Base-by-base conservation (phyloP, 1,139 yeast species). In the Suhomyces maxii region DNA sequence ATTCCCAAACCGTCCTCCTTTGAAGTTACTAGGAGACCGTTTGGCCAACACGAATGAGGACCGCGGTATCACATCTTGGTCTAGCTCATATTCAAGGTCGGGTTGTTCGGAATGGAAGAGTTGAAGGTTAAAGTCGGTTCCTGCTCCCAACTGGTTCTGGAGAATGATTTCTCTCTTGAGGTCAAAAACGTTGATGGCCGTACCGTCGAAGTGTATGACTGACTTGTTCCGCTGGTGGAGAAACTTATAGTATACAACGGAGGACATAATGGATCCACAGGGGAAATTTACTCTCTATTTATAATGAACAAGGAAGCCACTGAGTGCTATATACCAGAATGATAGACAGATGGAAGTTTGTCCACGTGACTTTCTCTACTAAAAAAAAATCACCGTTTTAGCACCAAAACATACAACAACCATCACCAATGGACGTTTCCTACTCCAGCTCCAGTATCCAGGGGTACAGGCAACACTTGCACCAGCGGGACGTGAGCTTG, bases 171-270 rank as follows among this genome's bases (percentile, higher is more conserved):
- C 98, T 53, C 93, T 82, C 67, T 95, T 95, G 52, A 93, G 73
- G 63, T 93, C 99, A 69, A 91, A 93, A 10, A 91, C 96, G 9
- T 96, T 88, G 45, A 95, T 83, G 32, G 98, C 97, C 0, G 98
- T 91, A 28, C 99, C 99, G 65, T 95, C 99, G 63, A 93, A 95
- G 44, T 86, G 80, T 39, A 93, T 82, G 39, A 95, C 81, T 1
- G 89, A 82, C 40, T 88, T 84, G 44, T 81, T 84, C 64, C 84
- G 86, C 64, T 91, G 97, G 37, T 96, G 95, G 53, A 83, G 73
- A 67, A 93, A 93, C 64, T 83, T 80, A 64, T 93, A 93, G 64
- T 89, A 93, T 26, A 93, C 87, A 9, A 91, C 89, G 23, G 96
- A 89, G 13, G 96, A 86, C 98, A 93, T 93, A 44, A 11, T 18